These are phyloP conservation scores for Suillus occidentalis DNA, from an alignment of 768 basidiomycete genomes.

Conservation along the genomic window DNA sequence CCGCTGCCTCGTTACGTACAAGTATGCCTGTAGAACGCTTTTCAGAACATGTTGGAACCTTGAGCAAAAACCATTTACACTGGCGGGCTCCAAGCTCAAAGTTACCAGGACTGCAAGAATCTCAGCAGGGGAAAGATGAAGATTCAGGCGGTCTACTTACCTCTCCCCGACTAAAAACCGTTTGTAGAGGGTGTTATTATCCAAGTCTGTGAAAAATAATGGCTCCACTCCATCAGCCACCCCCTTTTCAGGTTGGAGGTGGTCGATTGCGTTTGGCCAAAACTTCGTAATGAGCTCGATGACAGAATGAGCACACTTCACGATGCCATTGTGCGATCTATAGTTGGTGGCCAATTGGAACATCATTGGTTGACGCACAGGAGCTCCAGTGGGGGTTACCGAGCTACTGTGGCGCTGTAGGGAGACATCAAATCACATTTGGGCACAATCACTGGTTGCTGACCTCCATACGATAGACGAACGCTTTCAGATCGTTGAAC, in stretches of 20 bases:
- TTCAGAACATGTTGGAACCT: not conserved
- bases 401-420: conserved; percentile 21
- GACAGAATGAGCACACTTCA: conserved; percentile 64
- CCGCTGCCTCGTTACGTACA: conserved; percentile 59
- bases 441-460: not conserved
- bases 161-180: conserved; percentile 55
- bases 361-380: conserved; percentile 29
- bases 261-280: conserved; percentile 67
- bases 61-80: conserved; percentile 37
- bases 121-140: conserved; percentile 11
- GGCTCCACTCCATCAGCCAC: conserved; percentile 54
- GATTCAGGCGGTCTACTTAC: conserved; percentile 30
- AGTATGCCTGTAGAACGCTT: conserved; percentile 56
- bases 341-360: conserved; percentile 69
- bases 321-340: conserved; percentile 71
- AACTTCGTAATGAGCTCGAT: conserved; percentile 60
- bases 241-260: conserved; percentile 54
- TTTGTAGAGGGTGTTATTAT: conserved; percentile 44
- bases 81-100: conserved; percentile 66
- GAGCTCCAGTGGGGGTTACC: conserved; percentile 12
- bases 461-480: conserved; percentile 63
- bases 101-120: conserved; percentile 37
- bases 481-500: conserved; percentile 71
- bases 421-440: not conserved
- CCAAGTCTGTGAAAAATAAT: conserved; percentile 53